phyloP scores from a whole-genome alignment of 352 stramenopile genomes.

The Phytophthora citricola region DNA sequence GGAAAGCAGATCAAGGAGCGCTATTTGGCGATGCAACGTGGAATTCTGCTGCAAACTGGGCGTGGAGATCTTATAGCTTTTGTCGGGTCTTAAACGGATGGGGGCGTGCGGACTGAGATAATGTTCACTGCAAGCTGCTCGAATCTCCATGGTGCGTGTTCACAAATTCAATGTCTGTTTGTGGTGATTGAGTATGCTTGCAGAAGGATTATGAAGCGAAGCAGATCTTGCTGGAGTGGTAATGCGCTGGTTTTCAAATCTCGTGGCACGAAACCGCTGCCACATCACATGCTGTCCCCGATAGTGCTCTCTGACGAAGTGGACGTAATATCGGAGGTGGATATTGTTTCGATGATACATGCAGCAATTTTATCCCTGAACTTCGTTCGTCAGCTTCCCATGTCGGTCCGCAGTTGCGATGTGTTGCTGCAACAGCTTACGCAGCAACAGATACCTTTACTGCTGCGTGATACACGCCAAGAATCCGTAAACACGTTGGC shows the following conservation, averaged over 20 bases:
- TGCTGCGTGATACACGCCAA: neutral
- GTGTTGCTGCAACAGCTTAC: constrained; percentile 1
- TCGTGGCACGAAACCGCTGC: constrained; percentile 1
- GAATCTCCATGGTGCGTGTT: neutral
- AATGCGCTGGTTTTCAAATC: neutral
- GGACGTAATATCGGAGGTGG: neutral
- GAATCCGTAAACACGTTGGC: constrained; percentile 2
- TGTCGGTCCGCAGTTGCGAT: neutral
- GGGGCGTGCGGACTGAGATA: no score
- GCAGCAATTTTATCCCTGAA: constrained; percentile 1
- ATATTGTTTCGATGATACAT: neutral
- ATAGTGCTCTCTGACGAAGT: neutral
- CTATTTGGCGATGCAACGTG: constrained; percentile 23
- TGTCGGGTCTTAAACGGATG: constrained; percentile 4
- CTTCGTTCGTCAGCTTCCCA: neutral
- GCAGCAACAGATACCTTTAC: neutral
- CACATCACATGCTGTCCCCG: neutral
- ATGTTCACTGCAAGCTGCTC: no score
- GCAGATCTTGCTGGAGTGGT: constrained; percentile 4
- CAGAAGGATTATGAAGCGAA: constrained; percentile 1
- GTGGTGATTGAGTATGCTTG: neutral
- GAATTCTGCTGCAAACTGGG: constrained; percentile 13
- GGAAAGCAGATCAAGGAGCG: constrained; percentile 17
- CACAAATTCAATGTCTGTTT: neutral
- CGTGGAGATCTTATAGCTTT: constrained; percentile 13